phyloP scores from a whole-genome alignment of 2,329 filamentous ascomycete species.

The Whalleya microplaca region DNA sequence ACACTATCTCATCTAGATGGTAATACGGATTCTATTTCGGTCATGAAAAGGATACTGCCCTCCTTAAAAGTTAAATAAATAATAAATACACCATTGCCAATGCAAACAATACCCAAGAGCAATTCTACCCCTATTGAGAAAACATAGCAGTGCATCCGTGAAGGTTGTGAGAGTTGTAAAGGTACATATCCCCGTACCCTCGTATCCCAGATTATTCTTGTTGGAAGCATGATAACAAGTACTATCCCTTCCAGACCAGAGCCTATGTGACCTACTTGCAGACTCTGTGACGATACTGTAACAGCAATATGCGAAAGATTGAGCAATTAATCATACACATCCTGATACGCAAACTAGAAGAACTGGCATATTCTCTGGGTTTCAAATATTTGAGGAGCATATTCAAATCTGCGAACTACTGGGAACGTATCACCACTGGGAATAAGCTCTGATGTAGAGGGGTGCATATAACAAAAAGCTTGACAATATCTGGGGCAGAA shows the following conservation, averaged over 20 bases:
- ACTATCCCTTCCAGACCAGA: not conserved
- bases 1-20: constrained; percentile 9
- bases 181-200: not conserved
- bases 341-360: not conserved
- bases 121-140: too few species aligned
- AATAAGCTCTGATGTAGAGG: not conserved
- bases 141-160: not conserved
- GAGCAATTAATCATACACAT: not conserved
- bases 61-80: not conserved
- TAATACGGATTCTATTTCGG: not conserved
- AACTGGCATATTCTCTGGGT: not conserved
- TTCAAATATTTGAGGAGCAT: not conserved
- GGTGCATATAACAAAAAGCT: not conserved
- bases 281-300: not conserved
- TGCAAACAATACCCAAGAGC: too few species aligned
- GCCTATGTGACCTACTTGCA: not conserved
- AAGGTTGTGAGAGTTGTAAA: not conserved
- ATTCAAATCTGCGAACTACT: not conserved
- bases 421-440: too few species aligned
- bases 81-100: not conserved
- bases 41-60: not conserved
- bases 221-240: not conserved
- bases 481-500: not conserved
- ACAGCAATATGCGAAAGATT: not conserved
- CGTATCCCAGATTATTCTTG: not conserved